Conservation (phyloP, 1,139 yeast genomes). For the Lodderomyces orthopsilosis region DNA sequence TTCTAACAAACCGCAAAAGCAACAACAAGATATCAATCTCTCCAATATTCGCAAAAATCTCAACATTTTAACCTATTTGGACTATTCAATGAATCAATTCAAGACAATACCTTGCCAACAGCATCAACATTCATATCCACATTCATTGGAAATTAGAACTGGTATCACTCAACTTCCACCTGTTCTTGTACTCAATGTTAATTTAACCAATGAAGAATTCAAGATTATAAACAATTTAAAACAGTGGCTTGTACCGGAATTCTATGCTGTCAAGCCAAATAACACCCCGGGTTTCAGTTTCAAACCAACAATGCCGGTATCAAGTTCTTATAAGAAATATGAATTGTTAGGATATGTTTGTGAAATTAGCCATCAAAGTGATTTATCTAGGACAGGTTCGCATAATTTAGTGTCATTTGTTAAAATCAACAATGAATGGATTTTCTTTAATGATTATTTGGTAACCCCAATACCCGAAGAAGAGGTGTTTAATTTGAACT, state of each 20-base stretch:
- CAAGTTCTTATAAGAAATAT: slow-evolving; percentile 31
- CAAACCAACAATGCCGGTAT: slow-evolving; percentile 33
- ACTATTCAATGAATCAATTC: slow-evolving; percentile 54
- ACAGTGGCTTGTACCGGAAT: slow-evolving; percentile 62
- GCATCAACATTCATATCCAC: slow-evolving; percentile 27
- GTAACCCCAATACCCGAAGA: slow-evolving; percentile 78
- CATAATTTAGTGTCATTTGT: slow-evolving; percentile 61
- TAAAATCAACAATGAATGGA: slow-evolving; percentile 65
- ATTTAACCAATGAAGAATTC: slow-evolving; percentile 51
- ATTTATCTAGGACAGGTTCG: slow-evolving; percentile 38
- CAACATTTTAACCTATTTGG: slow-evolving; percentile 47
- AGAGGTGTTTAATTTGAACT: slow-evolving; percentile 64
- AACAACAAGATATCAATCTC: slow-evolving; percentile 8
- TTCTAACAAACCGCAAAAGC: slow-evolving; percentile 1
- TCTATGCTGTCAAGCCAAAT: slow-evolving; percentile 40
- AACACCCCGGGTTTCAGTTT: slow-evolving; percentile 17
- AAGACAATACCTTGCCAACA: slow-evolving; percentile 44
- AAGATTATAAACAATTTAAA: slow-evolving; percentile 31
- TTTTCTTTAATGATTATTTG: slow-evolving; percentile 84
- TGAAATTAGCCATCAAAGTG: slow-evolving; percentile 58
- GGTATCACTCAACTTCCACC: slow-evolving; percentile 57
- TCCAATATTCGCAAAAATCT: slow-evolving; percentile 16
- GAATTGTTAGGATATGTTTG: slow-evolving; percentile 69
- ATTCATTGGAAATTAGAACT: slow-evolving; percentile 51
- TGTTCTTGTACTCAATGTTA: slow-evolving; percentile 60